Conservation (phyloP, 306 rosid species). For the Hippophae rhamnoides region DNA sequence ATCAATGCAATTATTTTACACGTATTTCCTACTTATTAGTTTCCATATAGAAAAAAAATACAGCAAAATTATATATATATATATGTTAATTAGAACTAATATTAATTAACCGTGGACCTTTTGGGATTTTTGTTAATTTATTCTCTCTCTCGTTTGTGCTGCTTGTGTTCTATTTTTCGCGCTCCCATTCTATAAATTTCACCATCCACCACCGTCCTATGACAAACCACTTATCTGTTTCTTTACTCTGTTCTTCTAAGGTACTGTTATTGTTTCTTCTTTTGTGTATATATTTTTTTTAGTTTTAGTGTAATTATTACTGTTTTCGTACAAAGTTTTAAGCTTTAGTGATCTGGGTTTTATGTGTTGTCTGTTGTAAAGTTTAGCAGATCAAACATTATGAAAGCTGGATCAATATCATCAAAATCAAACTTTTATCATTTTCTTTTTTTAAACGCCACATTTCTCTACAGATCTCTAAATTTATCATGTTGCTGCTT, state of each 20-base stretch:
- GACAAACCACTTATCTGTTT: constrained; percentile 2
- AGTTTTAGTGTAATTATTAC: background rate
- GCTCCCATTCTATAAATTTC: constrained; percentile 17
- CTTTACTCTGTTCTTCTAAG: background rate
- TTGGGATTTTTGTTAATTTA: no score
- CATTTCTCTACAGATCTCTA: constrained; percentile 2
- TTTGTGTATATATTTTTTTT: background rate
- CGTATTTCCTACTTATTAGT: no score
- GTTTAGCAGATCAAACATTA: background rate
- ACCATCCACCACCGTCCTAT: background rate
- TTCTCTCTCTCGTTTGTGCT: no score
- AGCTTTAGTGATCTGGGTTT: background rate
- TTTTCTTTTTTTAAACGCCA: background rate
- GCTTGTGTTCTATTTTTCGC: background rate
- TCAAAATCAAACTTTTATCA: no score
- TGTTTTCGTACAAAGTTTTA: background rate
- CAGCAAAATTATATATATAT: no score
- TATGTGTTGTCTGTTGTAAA: background rate
- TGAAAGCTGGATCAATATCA: background rate
- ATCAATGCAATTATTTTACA: no score
- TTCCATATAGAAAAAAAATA: no score
- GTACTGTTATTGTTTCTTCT: background rate
- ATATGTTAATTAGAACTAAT: no score
- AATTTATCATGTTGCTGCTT: background rate
- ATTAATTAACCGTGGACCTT: no score